These are phyloP conservation scores for Penstemon davidsonii DNA, from an alignment of 257 asterid genomes.

Conservation along the genomic window DNA sequence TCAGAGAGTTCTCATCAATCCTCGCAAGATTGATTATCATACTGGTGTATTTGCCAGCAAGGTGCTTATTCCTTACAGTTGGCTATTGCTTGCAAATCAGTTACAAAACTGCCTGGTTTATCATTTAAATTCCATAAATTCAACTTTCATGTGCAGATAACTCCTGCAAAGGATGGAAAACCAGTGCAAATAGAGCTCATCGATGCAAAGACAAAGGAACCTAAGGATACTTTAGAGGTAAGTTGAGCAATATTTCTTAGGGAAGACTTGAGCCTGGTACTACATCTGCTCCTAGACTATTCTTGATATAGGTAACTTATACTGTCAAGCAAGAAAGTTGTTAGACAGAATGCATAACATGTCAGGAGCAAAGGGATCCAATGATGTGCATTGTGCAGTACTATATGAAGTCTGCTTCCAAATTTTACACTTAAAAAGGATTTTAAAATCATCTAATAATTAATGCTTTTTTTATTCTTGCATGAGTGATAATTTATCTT, in stretches of 20 bases:
- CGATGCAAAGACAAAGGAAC: slow-evolving; percentile 97
- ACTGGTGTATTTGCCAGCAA: slow-evolving; percentile 93
- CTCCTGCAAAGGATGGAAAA: slow-evolving; percentile 96
- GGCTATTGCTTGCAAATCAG: background rate
- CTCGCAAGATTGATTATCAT: slow-evolving; percentile 74
- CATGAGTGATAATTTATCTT: background rate
- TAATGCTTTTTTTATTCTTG: background rate
- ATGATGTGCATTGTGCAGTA: slow-evolving; percentile 1
- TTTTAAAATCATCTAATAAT: too few relatives aligned
- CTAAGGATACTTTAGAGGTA: slow-evolving; percentile 83
- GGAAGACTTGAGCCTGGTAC: slow-evolving; percentile 25
- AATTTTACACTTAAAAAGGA: too few relatives aligned
- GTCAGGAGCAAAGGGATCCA: slow-evolving; percentile 22
- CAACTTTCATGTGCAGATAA: slow-evolving; percentile 52
- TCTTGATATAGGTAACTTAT: slow-evolving; percentile 18
- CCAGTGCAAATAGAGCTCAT: slow-evolving; percentile 94
- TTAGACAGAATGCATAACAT: slow-evolving; percentile 9
- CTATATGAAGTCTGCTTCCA: slow-evolving; percentile 2
- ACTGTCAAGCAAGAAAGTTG: slow-evolving; percentile 10
- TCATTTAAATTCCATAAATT: background rate
- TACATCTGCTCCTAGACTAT: slow-evolving; percentile 15
- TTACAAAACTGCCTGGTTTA: background rate
- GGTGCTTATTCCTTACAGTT: slow-evolving; percentile 48
- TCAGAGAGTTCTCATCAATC: slow-evolving; percentile 72
- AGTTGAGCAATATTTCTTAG: slow-evolving; percentile 25